A percentile compares a stretch with the other conserved stretches of the same genome.
Conservation (phyloP, 1,139 yeast genomes). For the Candida frijolesensis region DNA sequence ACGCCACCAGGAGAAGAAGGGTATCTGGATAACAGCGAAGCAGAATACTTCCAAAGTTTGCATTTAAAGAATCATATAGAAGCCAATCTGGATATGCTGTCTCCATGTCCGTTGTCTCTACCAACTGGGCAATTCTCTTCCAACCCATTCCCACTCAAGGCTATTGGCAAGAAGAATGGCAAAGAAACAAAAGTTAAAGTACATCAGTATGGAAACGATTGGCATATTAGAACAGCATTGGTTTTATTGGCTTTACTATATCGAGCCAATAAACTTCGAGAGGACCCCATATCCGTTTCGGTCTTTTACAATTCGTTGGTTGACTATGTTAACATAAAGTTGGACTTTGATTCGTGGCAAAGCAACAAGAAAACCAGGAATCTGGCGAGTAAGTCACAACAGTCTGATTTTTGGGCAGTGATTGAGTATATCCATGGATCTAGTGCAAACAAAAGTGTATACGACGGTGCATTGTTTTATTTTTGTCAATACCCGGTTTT, state of each 20-base stretch:
- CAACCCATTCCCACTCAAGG: conserved; percentile 13
- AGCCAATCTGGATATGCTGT: conserved; percentile 14
- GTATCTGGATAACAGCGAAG: conserved; percentile 14
- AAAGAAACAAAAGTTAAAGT: conserved; percentile 51
- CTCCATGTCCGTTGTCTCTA: conserved; percentile 9
- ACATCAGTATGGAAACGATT: conserved; percentile 72
- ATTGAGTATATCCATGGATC: conserved; percentile 52
- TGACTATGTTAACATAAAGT: conserved; percentile 73
- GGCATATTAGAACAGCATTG: conserved; percentile 77
- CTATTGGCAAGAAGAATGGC: conserved; percentile 21
- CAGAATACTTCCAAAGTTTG: conserved; percentile 22
- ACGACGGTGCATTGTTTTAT: conserved; percentile 40
- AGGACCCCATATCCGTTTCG: conserved; percentile 45
- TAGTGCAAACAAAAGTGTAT: conserved; percentile 21
- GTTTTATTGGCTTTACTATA: conserved; percentile 56
- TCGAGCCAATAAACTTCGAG: conserved; percentile 50
- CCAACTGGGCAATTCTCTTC: conserved; percentile 13
- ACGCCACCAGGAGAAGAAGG: conserved; percentile 8
- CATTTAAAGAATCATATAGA: conserved; percentile 17
- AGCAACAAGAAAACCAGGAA: conserved; percentile 22
- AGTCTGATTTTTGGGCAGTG: conserved; percentile 40
- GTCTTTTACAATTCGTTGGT: conserved; percentile 78
- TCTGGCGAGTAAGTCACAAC: conserved; percentile 11
- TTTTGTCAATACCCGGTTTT: conserved; percentile 86
- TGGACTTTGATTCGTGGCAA: conserved; percentile 89